Percentiles rank a stretch among this genome's conserved stretches.
phyloP scores from a whole-genome alignment of 176 grass and related monocot species.

The Pontederia crassipes region DNA sequence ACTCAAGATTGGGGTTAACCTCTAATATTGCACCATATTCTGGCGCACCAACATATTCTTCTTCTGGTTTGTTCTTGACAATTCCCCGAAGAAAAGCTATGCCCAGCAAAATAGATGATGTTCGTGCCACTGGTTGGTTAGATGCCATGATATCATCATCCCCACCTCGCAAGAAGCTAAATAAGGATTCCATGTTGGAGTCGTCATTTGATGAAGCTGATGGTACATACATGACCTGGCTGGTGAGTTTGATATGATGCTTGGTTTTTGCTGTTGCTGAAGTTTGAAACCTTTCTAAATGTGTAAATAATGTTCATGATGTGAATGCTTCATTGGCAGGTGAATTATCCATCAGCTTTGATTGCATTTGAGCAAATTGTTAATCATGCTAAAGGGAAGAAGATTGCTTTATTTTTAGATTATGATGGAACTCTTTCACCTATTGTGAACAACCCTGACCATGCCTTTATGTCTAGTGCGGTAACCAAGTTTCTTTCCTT shows the following conservation, averaged over 20 bases:
- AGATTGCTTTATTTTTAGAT: constrained; percentile 73
- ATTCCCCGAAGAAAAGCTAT: constrained; percentile 25
- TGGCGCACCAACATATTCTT: constrained; percentile 35
- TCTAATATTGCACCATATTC: constrained; percentile 57
- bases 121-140: constrained; percentile 46
- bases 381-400: constrained; percentile 41
- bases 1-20: constrained; percentile 33
- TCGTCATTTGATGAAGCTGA: constrained; percentile 27
- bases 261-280: background rate
- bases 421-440: constrained; percentile 76
- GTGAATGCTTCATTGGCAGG: constrained; percentile 20
- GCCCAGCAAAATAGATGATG: constrained; percentile 51
- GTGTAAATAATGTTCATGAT: constrained; percentile 11
- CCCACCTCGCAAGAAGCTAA: constrained; percentile 55
- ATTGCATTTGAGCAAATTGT: constrained; percentile 67
- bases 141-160: constrained; percentile 89
- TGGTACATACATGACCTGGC: constrained; percentile 40
- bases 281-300: background rate
- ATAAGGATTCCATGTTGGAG: constrained; percentile 30
- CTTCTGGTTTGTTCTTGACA: constrained; percentile 25
- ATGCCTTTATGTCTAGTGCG: constrained; percentile 61
- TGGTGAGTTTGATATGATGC: constrained; percentile 30
- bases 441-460: constrained; percentile 82
- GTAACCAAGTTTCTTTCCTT: constrained; percentile 25
- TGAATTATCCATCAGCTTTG: constrained; percentile 63